Conservation (phyloP, 306 rosid species). For the Cyamopsis tetragonoloba region DNA sequence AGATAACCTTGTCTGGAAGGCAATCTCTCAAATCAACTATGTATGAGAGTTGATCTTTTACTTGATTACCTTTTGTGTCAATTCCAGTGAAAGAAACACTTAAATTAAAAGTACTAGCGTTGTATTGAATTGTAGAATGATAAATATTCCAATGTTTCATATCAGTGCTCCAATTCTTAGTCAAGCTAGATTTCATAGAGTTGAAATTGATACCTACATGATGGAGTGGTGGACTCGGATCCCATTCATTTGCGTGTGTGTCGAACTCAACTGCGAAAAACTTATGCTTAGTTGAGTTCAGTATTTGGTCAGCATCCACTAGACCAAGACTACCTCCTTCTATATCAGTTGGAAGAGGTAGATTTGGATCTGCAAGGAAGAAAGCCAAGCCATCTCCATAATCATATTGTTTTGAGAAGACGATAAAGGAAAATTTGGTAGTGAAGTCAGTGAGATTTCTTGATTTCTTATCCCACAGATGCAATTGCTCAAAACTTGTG, state of each 20-base stretch:
- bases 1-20: background rate
- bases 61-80: background rate
- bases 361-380: background rate
- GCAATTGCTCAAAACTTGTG: background rate
- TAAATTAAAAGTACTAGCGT: background rate
- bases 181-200: background rate
- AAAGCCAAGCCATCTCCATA: slow-evolving; percentile 14
- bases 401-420: background rate
- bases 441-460: background rate
- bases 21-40: background rate
- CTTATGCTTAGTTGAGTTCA: background rate
- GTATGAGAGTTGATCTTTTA: background rate
- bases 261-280: slow-evolving; percentile 13
- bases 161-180: background rate
- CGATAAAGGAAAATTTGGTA: background rate
- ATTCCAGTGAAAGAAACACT: background rate
- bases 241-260: background rate
- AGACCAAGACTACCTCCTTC: slow-evolving; percentile 14
- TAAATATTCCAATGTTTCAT: background rate
- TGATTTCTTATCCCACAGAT: background rate
- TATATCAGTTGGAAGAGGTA: background rate
- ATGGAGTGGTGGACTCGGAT: background rate
- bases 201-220: slow-evolving; percentile 11
- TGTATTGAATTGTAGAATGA: background rate
- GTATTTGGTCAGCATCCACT: background rate